Conservation (phyloP, 2,329 filamentous ascomycete genomes). For the Fusarium verticillioides region DNA sequence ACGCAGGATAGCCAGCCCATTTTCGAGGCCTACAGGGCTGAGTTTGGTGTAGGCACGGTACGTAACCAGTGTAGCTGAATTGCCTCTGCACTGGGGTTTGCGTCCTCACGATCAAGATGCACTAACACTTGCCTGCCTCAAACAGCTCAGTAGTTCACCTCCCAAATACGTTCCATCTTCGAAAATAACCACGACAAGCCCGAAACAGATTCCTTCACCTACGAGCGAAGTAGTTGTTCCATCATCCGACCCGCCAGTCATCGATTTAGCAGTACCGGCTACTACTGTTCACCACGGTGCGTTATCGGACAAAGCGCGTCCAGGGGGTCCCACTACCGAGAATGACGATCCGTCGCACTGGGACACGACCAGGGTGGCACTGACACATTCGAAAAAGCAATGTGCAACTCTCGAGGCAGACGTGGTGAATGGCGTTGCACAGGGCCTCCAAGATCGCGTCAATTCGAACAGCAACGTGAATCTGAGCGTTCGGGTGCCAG, state of each 20-base stretch:
- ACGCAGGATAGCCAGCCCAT: constrained; percentile 59
- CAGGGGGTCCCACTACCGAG: constrained; percentile 32
- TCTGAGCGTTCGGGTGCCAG: neutral
- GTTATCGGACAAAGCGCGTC: constrained; percentile 27
- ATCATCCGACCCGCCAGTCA: constrained; percentile 12
- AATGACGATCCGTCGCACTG: constrained; percentile 41
- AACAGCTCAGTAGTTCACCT: constrained; percentile 34
- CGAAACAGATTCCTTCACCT: constrained; percentile 13
- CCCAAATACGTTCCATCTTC: constrained; percentile 16
- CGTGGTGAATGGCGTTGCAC: constrained; percentile 14
- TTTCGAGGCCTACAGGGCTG: constrained; percentile 51
- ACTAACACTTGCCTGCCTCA: constrained; percentile 25
- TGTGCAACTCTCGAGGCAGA: constrained; percentile 23
- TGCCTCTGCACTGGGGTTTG: constrained; percentile 27
- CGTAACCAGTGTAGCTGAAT: constrained; percentile 44
- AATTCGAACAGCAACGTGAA: constrained; percentile 10
- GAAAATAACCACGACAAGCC: neutral
- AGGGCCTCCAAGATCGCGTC: constrained; percentile 28
- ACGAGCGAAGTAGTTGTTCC: constrained; percentile 9
- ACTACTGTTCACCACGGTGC: constrained; percentile 23
- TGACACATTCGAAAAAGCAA: constrained; percentile 45
- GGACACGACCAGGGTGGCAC: constrained; percentile 43
- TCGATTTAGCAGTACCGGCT: constrained; percentile 5
- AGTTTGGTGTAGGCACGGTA: constrained; percentile 55
- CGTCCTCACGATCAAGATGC: constrained; percentile 1